Evolutionary conservation across 192 early-diverging fungal species (phyloP).

Genomic region (Diversispora eburnea): DNA sequence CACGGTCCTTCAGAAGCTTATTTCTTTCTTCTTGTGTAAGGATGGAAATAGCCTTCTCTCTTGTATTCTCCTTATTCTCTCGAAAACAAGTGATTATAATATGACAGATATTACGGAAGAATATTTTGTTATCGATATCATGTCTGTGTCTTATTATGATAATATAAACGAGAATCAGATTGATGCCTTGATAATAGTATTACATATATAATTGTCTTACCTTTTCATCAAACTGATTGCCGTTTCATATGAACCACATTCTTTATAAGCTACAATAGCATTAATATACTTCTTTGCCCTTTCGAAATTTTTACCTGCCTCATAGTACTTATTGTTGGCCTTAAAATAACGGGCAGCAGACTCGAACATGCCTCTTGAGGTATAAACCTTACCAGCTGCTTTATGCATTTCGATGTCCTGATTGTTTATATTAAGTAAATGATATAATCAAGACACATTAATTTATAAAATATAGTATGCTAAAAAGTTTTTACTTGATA

Average conservation of each 20-base stretch:
- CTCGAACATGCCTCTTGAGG: slow-evolving; percentile 1
- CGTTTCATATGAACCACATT: neutral
- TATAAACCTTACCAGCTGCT: slow-evolving; percentile 5
- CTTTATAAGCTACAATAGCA: slow-evolving; percentile 17
- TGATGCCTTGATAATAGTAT: neutral
- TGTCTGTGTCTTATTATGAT: slow-evolving; percentile 4
- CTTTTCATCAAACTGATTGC: slow-evolving; percentile 20
- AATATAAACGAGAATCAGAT: neutral
- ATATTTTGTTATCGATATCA: slow-evolving; percentile 15
- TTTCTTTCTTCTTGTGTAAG: slow-evolving; percentile 13
- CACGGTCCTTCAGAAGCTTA: slow-evolving; percentile 10
- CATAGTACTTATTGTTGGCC: neutral
- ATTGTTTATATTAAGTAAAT: neutral
- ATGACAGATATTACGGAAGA: slow-evolving; percentile 2
- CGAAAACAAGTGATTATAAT: slow-evolving; percentile 4
- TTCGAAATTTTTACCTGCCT: slow-evolving; percentile 10
- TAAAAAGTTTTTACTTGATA: slow-evolving; percentile 4
- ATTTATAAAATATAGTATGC: neutral
- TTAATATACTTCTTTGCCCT: slow-evolving; percentile 25
- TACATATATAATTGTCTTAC: slow-evolving; percentile 1
- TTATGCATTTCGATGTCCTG: slow-evolving; percentile 19
- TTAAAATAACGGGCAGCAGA: slow-evolving; percentile 8
- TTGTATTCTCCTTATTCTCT: slow-evolving; percentile 1
- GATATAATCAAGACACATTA: neutral
- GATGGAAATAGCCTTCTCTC: neutral